Percentiles rank a stretch among this genome's conserved stretches.
These are phyloP conservation scores for Aspergillus neotritici DNA, from an alignment of 2,329 filamentous ascomycete genomes.

Conservation along the genomic window DNA sequence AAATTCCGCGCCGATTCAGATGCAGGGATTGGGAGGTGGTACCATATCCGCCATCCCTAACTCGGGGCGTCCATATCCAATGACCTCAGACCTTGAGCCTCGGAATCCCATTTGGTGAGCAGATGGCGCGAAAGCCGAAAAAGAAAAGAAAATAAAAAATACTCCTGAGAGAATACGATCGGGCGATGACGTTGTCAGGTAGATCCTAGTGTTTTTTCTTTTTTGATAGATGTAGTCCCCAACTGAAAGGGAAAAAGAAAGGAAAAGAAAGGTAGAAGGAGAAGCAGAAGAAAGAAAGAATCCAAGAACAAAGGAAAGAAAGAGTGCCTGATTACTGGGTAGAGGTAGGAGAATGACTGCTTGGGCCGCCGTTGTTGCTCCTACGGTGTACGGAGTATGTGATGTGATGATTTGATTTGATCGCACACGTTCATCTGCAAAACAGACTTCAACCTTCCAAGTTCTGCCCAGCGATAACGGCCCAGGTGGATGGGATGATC, in stretches of 20 bases:
- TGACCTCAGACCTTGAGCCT: no score
- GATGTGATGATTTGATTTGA: conserved; percentile 8
- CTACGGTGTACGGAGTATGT: neutral
- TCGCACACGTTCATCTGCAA: neutral
- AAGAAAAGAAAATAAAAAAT: neutral
- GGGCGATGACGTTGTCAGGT: no score
- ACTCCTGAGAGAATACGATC: neutral
- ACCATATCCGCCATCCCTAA: no score
- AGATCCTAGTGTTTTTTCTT: neutral
- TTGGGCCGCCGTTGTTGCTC: conserved; percentile 16
- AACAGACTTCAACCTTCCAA: conserved; percentile 5
- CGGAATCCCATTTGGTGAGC: neutral
- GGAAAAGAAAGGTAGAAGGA: neutral
- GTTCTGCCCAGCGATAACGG: conserved; percentile 13
- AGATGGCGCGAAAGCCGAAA: neutral
- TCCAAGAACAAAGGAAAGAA: neutral
- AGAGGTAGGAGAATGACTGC: neutral
- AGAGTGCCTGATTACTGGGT: neutral
- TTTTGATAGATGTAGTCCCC: neutral
- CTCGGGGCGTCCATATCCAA: no score
- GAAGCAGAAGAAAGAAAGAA: neutral
- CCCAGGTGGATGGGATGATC: conserved; percentile 13
- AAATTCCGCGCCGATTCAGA: no score
- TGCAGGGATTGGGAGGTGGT: no score
- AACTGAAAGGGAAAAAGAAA: neutral